Evolutionary conservation across 2,329 filamentous ascomycete genomes (phyloP).

Genomic region (Drechmeria coniospora): DNA sequence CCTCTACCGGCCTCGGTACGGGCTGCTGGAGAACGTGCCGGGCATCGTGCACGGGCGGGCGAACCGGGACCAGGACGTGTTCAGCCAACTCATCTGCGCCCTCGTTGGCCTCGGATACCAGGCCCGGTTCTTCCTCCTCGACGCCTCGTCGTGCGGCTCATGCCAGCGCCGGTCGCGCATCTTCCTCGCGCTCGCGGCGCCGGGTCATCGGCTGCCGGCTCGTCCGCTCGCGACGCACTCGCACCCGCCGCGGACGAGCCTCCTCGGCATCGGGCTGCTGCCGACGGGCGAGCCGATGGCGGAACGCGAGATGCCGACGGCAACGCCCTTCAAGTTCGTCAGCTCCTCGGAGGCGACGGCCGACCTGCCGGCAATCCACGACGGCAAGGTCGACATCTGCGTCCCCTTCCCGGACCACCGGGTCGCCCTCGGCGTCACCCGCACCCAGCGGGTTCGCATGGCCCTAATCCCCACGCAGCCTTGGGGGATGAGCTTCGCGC

Average conservation of each 20-base stretch:
- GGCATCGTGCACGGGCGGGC: conserved; percentile 39
- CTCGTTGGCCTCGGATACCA: conserved; percentile 70
- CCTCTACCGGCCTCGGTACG: conserved; percentile 59
- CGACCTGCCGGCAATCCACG: conserved; percentile 48
- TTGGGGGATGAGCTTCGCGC: conserved; percentile 34
- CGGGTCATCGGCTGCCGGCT: conserved; percentile 40
- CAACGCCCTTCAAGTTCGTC: conserved; percentile 45
- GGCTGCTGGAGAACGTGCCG: conserved; percentile 62
- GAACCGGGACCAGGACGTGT: conserved; percentile 43
- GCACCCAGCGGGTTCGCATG: conserved; percentile 28
- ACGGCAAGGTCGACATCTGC: conserved; percentile 46
- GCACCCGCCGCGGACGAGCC: conserved; percentile 25
- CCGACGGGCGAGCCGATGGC: conserved; percentile 47
- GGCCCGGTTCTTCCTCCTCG: conserved; percentile 48
- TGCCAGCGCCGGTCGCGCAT: conserved; percentile 51
- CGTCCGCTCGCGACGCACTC: conserved; percentile 47
- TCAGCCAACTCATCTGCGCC: conserved; percentile 57
- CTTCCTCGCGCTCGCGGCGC: conserved; percentile 57
- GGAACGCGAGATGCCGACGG: conserved; percentile 19
- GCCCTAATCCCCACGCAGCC: conserved; percentile 44
- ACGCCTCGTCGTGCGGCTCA: conserved; percentile 54
- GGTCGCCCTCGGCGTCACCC: conserved; percentile 23
- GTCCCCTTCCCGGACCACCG: conserved; percentile 55
- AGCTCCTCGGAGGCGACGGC: conserved; percentile 35
- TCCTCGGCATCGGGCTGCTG: conserved; percentile 35